These are phyloP conservation scores for Saccharomycopsis guyanensis DNA, from an alignment of 805 yeast species.

Conservation along the genomic window DNA sequence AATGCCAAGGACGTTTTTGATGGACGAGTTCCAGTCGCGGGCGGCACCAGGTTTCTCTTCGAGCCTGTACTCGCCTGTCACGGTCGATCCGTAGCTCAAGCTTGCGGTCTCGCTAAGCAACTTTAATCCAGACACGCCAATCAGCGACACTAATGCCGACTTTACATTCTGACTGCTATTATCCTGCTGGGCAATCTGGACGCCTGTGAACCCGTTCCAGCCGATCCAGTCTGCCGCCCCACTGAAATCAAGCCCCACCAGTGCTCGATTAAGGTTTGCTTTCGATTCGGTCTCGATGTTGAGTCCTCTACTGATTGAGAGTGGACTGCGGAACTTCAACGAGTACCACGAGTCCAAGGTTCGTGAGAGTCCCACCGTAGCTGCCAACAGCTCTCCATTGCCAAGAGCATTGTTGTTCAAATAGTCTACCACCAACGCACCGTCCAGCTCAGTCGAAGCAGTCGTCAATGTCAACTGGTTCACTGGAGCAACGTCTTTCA, in stretches of 20 bases:
- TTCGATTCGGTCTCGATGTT: not conserved
- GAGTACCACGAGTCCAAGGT: not conserved
- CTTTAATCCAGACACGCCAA: not conserved
- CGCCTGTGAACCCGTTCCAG: not conserved
- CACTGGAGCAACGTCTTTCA: not conserved
- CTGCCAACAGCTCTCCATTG: conserved; percentile 11
- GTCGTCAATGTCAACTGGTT: conserved; percentile 8
- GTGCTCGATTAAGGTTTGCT: not conserved
- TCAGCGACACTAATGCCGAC: not conserved
- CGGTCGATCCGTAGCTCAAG: not conserved
- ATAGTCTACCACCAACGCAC: conserved; percentile 5
- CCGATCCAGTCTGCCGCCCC: not conserved
- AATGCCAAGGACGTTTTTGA: not conserved
- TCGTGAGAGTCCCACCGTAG: not conserved
- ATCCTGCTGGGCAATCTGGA: not conserved
- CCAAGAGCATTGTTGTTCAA: conserved; percentile 11
- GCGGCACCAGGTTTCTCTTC: not conserved
- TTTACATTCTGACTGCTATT: too few species aligned
- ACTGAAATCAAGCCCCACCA: not conserved
- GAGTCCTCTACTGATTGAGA: not conserved
- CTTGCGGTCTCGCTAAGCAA: not conserved
- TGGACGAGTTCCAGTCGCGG: not conserved
- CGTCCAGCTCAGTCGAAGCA: conserved; percentile 6
- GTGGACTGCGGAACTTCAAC: not conserved
- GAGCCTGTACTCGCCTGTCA: not conserved